These are phyloP conservation scores for Peniophora sp. DNA, from an alignment of 1,284 basidiomycete species.

Conservation along the genomic window DNA sequence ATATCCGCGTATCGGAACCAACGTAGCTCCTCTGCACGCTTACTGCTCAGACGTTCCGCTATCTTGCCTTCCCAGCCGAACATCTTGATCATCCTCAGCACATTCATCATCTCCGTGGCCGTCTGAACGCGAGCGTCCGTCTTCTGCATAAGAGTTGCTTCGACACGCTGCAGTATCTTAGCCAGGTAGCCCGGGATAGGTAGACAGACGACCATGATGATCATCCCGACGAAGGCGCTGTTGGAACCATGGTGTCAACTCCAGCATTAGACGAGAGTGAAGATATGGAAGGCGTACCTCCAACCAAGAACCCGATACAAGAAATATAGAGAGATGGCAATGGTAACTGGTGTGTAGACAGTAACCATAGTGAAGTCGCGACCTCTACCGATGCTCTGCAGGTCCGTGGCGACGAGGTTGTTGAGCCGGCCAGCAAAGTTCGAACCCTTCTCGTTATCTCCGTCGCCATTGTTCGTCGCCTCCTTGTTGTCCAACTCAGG, in stretches of 20 bases:
- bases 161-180: constrained; percentile 19
- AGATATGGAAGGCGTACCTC: background rate
- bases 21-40: constrained; percentile 48
- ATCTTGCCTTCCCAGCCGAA: constrained; percentile 52
- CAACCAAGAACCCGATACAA: background rate
- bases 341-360: constrained; percentile 25
- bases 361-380: constrained; percentile 13
- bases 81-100: constrained; percentile 48
- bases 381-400: constrained; percentile 8
- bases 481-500: constrained; percentile 1
- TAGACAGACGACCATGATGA: constrained; percentile 40
- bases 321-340: constrained; percentile 36
- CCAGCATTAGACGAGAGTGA: background rate
- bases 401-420: constrained; percentile 14
- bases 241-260: constrained; percentile 7
- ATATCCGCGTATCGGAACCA: constrained; percentile 35
- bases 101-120: constrained; percentile 38
- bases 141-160: constrained; percentile 23
- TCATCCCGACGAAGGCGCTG: constrained; percentile 43
- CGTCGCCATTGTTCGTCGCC: constrained; percentile 10
- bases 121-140: constrained; percentile 42
- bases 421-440: constrained; percentile 29
- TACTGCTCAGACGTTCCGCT: constrained; percentile 33
- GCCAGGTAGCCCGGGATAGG: constrained; percentile 39
- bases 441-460: constrained; percentile 10